These are phyloP conservation scores for Trichoderma gamsii DNA, from an alignment of 495 filamentous ascomycete species.

Conservation along the genomic window DNA sequence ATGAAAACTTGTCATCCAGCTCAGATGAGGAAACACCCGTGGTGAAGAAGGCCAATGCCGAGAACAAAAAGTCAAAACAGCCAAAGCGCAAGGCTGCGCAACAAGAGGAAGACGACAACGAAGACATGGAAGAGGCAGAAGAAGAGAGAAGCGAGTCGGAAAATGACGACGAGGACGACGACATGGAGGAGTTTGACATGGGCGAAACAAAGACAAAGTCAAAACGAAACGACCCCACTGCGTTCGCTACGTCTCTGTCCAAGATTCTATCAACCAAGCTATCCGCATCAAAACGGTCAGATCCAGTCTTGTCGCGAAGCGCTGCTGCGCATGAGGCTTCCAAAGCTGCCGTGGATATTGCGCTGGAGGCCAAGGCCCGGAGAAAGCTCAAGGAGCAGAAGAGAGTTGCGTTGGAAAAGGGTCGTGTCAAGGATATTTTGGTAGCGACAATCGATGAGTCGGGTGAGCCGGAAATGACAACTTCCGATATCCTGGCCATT, in stretches of 20 bases:
- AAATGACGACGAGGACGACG: conserved; percentile 28
- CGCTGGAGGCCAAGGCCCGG: conserved; percentile 74
- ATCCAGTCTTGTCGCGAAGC: conserved; percentile 83
- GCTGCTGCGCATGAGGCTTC: conserved; percentile 58
- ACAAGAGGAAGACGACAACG: conserved; percentile 24
- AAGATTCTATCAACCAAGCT: conserved; percentile 88
- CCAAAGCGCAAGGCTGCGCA: conserved; percentile 26
- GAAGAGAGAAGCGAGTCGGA: conserved; percentile 31
- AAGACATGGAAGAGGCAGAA: conserved; percentile 20
- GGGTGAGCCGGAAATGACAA: conserved; percentile 40
- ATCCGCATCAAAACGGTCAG: conserved; percentile 66
- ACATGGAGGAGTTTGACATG: conserved; percentile 29
- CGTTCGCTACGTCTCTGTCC: conserved; percentile 84
- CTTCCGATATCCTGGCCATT: conserved; percentile 59
- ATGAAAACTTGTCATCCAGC: conserved; percentile 28
- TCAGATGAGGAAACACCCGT: conserved; percentile 36
- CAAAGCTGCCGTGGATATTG: conserved; percentile 60
- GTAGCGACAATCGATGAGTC: conserved; percentile 40
- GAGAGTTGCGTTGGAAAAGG: conserved; percentile 74
- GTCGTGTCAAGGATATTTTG: conserved; percentile 77
- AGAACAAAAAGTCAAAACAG: conserved; percentile 20
- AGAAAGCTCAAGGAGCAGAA: conserved; percentile 74
- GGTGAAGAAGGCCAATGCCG: conserved; percentile 25
- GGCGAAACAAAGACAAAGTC: conserved; percentile 39
- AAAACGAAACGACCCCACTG: conserved; percentile 84